phyloP scores from a whole-genome alignment of 768 basidiomycete species.

The Russula sp. region DNA sequence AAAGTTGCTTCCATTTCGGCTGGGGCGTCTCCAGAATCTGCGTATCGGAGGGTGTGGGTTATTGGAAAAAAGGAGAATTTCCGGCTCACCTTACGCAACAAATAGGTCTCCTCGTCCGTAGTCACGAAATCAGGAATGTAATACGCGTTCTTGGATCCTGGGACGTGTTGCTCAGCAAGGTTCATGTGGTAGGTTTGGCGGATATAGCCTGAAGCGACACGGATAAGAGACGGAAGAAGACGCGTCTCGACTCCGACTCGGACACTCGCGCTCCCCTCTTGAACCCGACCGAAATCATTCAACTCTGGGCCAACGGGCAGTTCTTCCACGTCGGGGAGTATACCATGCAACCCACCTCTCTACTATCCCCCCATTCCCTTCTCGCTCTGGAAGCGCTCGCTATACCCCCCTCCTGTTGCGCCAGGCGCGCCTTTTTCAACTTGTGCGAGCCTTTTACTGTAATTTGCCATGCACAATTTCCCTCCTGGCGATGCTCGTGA shows the following conservation, averaged over 20 bases:
- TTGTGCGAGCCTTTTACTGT: neutral
- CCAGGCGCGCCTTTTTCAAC: constrained; percentile 17
- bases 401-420: constrained; percentile 14
- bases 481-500: neutral
- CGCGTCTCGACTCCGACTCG: too few relatives aligned
- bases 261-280: neutral
- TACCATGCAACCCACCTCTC: neutral
- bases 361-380: neutral
- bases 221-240: neutral
- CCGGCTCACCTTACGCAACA: constrained; percentile 65
- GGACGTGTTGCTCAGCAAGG: constrained; percentile 23
- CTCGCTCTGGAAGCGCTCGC: constrained; percentile 21
- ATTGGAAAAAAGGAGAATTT: neutral
- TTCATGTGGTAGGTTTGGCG: neutral
- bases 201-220: too few relatives aligned
- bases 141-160: constrained; percentile 45
- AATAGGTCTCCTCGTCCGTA: constrained; percentile 68
- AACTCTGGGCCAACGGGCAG: constrained; percentile 8
- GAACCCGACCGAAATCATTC: constrained; percentile 2
- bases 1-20: constrained; percentile 75
- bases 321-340: neutral
- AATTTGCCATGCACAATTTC: neutral
- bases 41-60: constrained; percentile 5
- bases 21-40: constrained; percentile 79
- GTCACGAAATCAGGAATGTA: constrained; percentile 80